phyloP scores from a whole-genome alignment of 768 basidiomycete genomes.

The Piloderma croceum region DNA sequence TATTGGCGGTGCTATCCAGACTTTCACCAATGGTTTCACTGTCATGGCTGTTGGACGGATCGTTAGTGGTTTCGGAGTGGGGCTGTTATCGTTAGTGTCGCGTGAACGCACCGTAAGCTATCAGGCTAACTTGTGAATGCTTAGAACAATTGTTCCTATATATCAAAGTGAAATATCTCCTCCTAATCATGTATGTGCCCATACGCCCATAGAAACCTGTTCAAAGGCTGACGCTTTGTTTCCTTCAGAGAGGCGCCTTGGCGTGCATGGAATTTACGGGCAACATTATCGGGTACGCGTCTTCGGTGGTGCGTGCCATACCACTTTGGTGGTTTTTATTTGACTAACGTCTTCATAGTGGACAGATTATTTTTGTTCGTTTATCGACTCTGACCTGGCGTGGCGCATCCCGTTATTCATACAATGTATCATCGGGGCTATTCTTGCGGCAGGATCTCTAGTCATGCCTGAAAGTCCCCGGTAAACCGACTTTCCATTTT shows the following conservation, averaged over 20 bases:
- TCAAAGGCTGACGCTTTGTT: conserved; percentile 3
- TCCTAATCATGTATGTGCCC: conserved; percentile 65
- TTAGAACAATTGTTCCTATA: conserved; percentile 88
- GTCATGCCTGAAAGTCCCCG: conserved; percentile 89
- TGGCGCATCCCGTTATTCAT: conserved; percentile 89
- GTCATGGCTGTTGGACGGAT: conserved; percentile 81
- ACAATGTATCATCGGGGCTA: conserved; percentile 80
- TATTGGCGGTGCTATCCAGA: conserved; percentile 81
- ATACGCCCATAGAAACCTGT: neutral
- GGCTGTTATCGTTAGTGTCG: conserved; percentile 69
- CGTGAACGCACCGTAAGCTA: neutral
- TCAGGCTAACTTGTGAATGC: neutral
- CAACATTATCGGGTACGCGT: conserved; percentile 87
- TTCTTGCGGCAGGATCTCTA: conserved; percentile 75
- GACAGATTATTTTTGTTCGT: conserved; percentile 93
- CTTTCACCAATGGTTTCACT: conserved; percentile 72
- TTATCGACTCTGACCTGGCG: conserved; percentile 75
- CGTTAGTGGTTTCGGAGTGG: conserved; percentile 85
- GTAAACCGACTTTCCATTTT: conserved; percentile 32
- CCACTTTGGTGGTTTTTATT: neutral
- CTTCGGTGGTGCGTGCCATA: conserved; percentile 65
- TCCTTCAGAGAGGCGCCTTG: conserved; percentile 70
- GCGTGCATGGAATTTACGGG: conserved; percentile 96
- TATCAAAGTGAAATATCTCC: conserved; percentile 96
- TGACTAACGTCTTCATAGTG: conserved; percentile 44